Percentiles rank a stretch among this genome's conserved stretches.
Conservation (phyloP, 768 basidiomycete species). For the Termitomyces heimii region DNA sequence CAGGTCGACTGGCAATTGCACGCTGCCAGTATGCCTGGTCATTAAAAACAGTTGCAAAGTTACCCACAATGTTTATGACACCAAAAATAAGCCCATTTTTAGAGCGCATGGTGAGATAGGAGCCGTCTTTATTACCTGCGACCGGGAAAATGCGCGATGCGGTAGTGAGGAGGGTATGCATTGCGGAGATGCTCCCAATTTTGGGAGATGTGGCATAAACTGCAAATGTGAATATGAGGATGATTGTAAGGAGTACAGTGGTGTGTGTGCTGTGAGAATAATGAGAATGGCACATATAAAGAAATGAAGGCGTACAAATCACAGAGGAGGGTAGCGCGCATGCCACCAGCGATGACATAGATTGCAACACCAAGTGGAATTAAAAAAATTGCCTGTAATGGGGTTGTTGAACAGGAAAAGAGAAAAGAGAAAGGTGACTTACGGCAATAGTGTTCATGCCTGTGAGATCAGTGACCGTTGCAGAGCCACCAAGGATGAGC, state of each 20-base stretch:
- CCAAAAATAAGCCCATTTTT: constrained; percentile 77
- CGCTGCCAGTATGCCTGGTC: constrained; percentile 88
- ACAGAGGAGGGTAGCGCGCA: constrained; percentile 81
- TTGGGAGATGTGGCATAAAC: constrained; percentile 76
- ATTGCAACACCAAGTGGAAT: constrained; percentile 85
- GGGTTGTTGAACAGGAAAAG: not conserved
- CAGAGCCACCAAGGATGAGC: constrained; percentile 76
- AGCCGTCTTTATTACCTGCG: constrained; percentile 76
- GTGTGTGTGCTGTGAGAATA: constrained; percentile 69
- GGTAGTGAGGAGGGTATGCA: constrained; percentile 71
- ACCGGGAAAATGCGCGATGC: constrained; percentile 56
- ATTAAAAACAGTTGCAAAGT: constrained; percentile 58
- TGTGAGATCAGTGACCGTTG: constrained; percentile 82
- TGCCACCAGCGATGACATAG: constrained; percentile 86
- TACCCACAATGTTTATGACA: constrained; percentile 86
- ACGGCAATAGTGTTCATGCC: constrained; percentile 87
- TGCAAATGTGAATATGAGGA: constrained; percentile 68
- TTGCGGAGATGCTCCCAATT: constrained; percentile 71
- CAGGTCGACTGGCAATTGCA: constrained; percentile 82
- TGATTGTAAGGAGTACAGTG: constrained; percentile 79
- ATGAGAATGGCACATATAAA: not conserved
- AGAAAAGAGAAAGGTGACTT: not conserved
- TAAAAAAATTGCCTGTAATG: constrained; percentile 71
- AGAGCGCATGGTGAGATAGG: constrained; percentile 77
- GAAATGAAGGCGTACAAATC: constrained; percentile 57